Conservation (phyloP, 2,329 filamentous ascomycete species). For the Lasiodiplodia sp. region DNA sequence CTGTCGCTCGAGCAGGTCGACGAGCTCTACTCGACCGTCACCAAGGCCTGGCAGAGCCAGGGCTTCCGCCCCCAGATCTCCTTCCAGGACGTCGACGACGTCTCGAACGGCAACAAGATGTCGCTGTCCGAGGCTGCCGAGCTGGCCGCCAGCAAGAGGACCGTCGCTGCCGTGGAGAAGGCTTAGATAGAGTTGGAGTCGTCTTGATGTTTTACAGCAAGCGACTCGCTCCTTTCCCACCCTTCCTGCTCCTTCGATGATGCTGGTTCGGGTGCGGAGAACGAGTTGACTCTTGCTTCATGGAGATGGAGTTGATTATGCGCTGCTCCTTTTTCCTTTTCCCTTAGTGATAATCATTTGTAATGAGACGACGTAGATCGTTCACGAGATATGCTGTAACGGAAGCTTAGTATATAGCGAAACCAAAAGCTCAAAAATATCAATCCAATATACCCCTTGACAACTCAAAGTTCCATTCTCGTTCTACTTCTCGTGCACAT, state of each 20-base stretch:
- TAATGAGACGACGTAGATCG: slow-evolving; percentile 3
- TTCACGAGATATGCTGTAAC: slow-evolving; percentile 9
- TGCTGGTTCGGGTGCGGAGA: not conserved
- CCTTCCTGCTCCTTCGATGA: not conserved
- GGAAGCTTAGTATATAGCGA: not conserved
- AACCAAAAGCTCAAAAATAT: not conserved
- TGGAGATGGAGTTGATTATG: not conserved
- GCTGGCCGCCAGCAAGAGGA: slow-evolving; percentile 13
- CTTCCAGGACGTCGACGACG: slow-evolving; percentile 42
- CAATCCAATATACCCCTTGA: slow-evolving; percentile 4
- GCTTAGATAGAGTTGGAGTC: not conserved
- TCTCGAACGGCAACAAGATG: slow-evolving; percentile 35
- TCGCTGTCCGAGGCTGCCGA: not conserved
- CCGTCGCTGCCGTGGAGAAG: slow-evolving; percentile 9
- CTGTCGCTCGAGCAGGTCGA: slow-evolving; percentile 81
- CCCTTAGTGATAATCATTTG: slow-evolving; percentile 11
- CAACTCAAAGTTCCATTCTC: not conserved
- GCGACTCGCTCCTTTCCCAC: not conserved
- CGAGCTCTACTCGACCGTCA: slow-evolving; percentile 77
- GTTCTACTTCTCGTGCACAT: no score
- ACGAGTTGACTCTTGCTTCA: not conserved
- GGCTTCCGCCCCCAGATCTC: slow-evolving; percentile 63
- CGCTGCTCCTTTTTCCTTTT: not conserved
- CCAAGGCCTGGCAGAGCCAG: slow-evolving; percentile 74
- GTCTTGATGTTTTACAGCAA: not conserved